Conservation (phyloP, 2,329 filamentous ascomycete genomes). For the Pseudopithomyces maydicus region DNA sequence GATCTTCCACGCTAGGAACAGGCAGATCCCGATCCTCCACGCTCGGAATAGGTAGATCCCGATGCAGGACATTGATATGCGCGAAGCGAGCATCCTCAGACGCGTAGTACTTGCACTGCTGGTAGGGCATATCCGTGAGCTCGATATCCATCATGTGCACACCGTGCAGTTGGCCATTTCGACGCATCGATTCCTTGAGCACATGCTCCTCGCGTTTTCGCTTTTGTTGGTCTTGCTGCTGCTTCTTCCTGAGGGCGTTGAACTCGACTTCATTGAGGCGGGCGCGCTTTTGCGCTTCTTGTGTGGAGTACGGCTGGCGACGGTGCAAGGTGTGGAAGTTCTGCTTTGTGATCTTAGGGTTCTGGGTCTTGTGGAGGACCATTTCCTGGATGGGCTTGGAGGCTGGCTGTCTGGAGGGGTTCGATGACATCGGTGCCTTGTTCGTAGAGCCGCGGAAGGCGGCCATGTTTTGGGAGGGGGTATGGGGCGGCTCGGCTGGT, state of each 20-base stretch:
- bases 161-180: neutral
- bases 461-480: too few species aligned
- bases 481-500: too few species aligned
- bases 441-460: too few species aligned
- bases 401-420: neutral
- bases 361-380: neutral
- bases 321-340: neutral
- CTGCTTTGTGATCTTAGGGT: neutral
- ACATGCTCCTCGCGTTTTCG: too few species aligned
- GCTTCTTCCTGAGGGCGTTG: neutral
- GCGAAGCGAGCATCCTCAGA: neutral
- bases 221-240: neutral
- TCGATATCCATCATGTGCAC: neutral
- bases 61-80: neutral
- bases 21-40: neutral
- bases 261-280: neutral
- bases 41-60: too few species aligned
- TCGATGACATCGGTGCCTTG: neutral
- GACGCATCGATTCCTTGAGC: neutral
- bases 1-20: neutral
- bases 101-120: neutral
- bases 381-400: neutral
- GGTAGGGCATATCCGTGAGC: neutral
- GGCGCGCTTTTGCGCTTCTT: neutral
- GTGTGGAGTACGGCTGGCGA: neutral